Percentiles rank a stretch among this genome's conserved stretches.
Conservation (phyloP, 257 asterid species). For the Linaria vulgaris region DNA sequence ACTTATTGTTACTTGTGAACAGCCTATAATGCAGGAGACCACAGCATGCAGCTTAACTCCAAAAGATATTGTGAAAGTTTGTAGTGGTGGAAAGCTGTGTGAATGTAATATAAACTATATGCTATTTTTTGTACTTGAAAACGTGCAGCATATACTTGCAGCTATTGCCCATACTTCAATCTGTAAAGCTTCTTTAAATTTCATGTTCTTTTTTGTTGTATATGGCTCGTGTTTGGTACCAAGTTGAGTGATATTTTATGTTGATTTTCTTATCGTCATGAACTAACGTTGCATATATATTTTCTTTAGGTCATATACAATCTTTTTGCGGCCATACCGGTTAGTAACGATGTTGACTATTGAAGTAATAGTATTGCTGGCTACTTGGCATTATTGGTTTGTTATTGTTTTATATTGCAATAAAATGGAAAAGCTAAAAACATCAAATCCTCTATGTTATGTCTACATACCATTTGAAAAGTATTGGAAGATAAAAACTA, state of each 20-base stretch:
- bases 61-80: slow-evolving; percentile 11
- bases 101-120: slow-evolving; percentile 11
- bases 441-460: no score
- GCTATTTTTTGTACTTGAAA: not conserved
- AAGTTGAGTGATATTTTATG: not conserved
- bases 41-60: slow-evolving; percentile 27
- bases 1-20: slow-evolving; percentile 5
- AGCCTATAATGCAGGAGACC: slow-evolving; percentile 16
- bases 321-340: no score
- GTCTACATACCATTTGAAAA: no score
- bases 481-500: no score
- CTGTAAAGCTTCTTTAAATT: slow-evolving; percentile 29
- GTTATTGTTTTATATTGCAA: no score
- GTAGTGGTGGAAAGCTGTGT: slow-evolving; percentile 34
- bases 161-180: slow-evolving; percentile 30
- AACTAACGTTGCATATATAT: not conserved
- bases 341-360: no score
- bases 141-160: not conserved
- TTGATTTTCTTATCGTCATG: not conserved
- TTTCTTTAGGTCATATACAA: no score
- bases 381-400: no score
- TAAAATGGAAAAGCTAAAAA: no score
- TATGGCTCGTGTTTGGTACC: not conserved
- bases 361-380: no score
- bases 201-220: not conserved